phyloP scores from a whole-genome alignment of 2,329 filamentous ascomycete species.

The Ophiostoma sp. region DNA sequence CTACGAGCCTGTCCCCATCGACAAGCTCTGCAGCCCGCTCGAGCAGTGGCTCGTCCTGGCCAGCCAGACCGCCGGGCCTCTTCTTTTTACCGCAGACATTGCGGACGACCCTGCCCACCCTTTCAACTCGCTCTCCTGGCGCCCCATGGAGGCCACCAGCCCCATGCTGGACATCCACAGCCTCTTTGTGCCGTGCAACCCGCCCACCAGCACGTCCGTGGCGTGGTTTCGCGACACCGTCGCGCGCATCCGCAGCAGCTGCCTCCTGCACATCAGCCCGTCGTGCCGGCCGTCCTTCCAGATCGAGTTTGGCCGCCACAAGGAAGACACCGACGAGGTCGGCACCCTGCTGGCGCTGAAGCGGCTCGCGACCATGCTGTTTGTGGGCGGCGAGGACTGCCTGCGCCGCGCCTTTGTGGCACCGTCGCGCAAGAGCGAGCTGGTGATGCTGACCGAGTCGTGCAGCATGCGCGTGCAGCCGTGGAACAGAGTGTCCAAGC shows the following conservation, averaged over 20 bases:
- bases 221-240: neutral
- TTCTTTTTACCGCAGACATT: neutral
- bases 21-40: neutral
- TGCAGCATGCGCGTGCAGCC: neutral
- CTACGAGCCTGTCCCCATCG: neutral
- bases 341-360: neutral
- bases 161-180: neutral
- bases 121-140: neutral
- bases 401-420: neutral
- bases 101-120: neutral
- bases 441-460: slow-evolving; percentile 2
- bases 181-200: neutral
- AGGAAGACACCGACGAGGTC: neutral
- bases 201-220: neutral
- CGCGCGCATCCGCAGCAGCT: neutral
- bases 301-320: neutral
- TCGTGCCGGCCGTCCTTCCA: neutral
- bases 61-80: neutral
- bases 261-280: neutral
- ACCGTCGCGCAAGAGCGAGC: neutral
- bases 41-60: neutral
- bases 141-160: neutral
- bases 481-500: neutral
- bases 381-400: neutral
- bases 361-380: neutral